Evolutionary conservation across 371 early-diverging fungal species (phyloP).

Genomic region (Encephalitozoon romaleae): DNA sequence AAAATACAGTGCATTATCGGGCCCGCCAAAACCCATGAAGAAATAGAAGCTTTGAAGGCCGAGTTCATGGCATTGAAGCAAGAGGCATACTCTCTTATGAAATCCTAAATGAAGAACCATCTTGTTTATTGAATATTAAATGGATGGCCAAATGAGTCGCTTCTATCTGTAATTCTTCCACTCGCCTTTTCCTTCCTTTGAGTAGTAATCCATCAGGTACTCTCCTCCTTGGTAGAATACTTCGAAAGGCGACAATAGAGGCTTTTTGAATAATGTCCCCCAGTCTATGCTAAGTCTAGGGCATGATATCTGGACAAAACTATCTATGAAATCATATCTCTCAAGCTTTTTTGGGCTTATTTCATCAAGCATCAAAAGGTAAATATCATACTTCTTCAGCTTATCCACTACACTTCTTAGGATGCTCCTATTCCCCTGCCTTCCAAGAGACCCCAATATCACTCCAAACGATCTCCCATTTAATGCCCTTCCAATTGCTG

Average conservation of each 20-base stretch:
- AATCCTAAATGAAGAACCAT: not conserved
- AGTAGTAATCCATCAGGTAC: slow-evolving; percentile 60
- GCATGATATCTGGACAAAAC: slow-evolving; percentile 91
- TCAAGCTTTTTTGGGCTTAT: slow-evolving; percentile 46
- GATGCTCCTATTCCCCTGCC: slow-evolving; percentile 86
- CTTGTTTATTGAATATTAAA: not conserved
- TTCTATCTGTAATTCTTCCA: slow-evolving; percentile 51
- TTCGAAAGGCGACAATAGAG: slow-evolving; percentile 89
- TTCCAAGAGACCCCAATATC: slow-evolving; percentile 88
- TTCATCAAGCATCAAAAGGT: slow-evolving; percentile 54
- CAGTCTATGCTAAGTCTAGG: slow-evolving; percentile 96
- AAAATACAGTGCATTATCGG: slow-evolving; percentile 18
- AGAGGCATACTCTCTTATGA: slow-evolving; percentile 13
- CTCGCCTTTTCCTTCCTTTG: slow-evolving; percentile 45
- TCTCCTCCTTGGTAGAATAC: slow-evolving; percentile 66
- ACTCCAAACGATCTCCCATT: slow-evolving; percentile 68
- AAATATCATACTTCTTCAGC: slow-evolving; percentile 62
- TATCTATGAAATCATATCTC: slow-evolving; percentile 43
- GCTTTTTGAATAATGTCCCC: slow-evolving; percentile 86
- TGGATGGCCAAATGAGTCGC: not conserved
- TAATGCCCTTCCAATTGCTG: slow-evolving; percentile 67
- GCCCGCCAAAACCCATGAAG: not conserved
- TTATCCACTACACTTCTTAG: slow-evolving; percentile 63
- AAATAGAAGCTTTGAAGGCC: not conserved
- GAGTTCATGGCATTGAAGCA: slow-evolving; percentile 9